Evolutionary conservation across 352 stramenopile genomes (phyloP).

Genomic region (Phytophthora tubulina): DNA sequence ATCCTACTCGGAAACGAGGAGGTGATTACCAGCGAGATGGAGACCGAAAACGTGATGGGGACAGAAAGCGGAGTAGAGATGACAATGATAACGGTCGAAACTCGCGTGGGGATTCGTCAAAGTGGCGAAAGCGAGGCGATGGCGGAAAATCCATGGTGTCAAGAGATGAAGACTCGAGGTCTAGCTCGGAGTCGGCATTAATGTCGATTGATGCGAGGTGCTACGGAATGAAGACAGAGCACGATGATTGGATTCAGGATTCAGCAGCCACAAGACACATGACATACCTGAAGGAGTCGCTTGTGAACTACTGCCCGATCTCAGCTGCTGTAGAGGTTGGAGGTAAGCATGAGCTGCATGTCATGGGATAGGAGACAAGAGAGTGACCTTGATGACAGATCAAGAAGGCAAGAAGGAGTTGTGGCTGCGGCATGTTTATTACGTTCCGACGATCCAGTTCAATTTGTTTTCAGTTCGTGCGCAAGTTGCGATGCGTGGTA

Average conservation of each 20-base stretch:
- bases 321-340: constrained; percentile 8
- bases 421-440: neutral
- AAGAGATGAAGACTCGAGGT: constrained; percentile 8
- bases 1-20: too few relatives aligned
- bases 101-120: too few relatives aligned
- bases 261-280: constrained; percentile 15
- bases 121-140: too few relatives aligned
- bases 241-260: constrained; percentile 7
- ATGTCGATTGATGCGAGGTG: constrained; percentile 11
- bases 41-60: too few relatives aligned
- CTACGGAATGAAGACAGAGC: neutral
- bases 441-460: neutral
- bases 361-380: constrained; percentile 10
- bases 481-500: neutral
- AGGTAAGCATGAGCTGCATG: constrained; percentile 12
- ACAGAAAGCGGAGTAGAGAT: too few relatives aligned
- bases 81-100: too few relatives aligned
- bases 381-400: neutral
- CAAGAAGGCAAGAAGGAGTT: neutral
- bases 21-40: too few relatives aligned
- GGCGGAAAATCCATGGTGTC: constrained; percentile 16
- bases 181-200: constrained; percentile 8
- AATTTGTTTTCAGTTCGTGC: neutral
- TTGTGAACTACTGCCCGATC: constrained; percentile 9
- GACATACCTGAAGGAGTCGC: constrained; percentile 6